Evolutionary conservation across 2,329 filamentous ascomycete genomes (phyloP), one percentile per base, ranked within the genome.

Genomic region (Tolypocladium guangdongense): DNA sequence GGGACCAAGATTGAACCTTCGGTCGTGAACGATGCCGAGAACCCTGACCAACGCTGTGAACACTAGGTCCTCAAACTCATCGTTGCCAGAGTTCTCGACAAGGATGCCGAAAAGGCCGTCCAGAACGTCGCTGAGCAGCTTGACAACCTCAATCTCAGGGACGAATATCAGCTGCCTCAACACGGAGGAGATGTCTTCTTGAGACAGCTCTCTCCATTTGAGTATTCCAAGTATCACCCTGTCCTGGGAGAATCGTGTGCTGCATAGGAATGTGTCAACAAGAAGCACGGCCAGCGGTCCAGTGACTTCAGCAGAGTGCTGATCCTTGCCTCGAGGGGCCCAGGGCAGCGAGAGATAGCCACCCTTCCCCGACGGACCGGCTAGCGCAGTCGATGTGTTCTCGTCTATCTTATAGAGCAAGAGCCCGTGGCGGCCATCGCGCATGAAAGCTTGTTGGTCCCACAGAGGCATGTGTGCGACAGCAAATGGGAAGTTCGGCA

Each of bases 61-160:
- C 2, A 96, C 85, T 18, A 96, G 72, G 63, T 97, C 92, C 64
- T 97, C 93, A 58, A 90, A 91, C 64, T 95, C 89, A 58, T 95
- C 89, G 59, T 90, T 90, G 11, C 89, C 90, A n/a, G 89, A 84
- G 63, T 95, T 86, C 61, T 96, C 90, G 33, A 95, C 88, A 32
- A 97, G 75, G 32, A 96, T 90, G 7, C 89, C 87, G 65, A 99
- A 99, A 1, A 99, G 80, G 0, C 90, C 83, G 67, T 96, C 89
- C 52, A 99, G 86, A 1, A 97, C 90, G 62, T 95, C 87, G 57
- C 82, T 87, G 8, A 97, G 74, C 43, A 97, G 79, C 73, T 97
- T 99, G 57, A 99, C 93, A 36, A 99, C 88, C 70, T 99, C 95
- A 53, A 97, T 96, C 66, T 99, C 93, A 0, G 93, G 88, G 0